Evolutionary conservation across 2,329 filamentous ascomycete species (phyloP), one percentile per base, ranked within the genome.

Genomic region (Fusarium vanettenii): DNA sequence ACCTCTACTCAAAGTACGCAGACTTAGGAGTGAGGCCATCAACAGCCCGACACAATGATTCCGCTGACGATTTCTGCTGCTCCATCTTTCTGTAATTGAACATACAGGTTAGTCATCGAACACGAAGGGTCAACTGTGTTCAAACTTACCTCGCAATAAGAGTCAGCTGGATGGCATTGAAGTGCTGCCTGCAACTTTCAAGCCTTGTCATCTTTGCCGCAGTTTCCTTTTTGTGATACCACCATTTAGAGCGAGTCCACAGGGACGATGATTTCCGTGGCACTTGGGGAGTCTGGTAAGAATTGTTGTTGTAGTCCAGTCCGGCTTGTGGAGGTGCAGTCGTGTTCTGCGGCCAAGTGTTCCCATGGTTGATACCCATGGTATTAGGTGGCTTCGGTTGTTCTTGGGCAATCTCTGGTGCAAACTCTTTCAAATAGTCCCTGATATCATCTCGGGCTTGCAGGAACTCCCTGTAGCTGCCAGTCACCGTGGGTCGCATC

Each of bases 81-180:
- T 48, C 43, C 43, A 48, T 27, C 22, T 48, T 48, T 10, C 43
- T 27, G 14, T 6, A 1, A 48, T 27, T 18, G 5, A 18, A 48
- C 3, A 16, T 10, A 18, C 4, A 16, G 0, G 22, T 48, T 27
- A 48, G 43, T 27, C 18, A 48, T 22, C 16, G 13, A 18, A 48
- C 5, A 10, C 1, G 0, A 25, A 27, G 5, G 8, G 2, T 27
- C 14, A 48, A 6, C 43, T 18, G 1, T 25, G 1, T 1, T 3
- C 5, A 18, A 10, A 27, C 43, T 48, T 25, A 27, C 43, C 43
- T 48, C 43, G 43, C 43, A 18, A 48, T 48, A 18, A 48, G 8
- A 9, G 43, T 48, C 5, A 48, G 14, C 43, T 27, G 43, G 43
- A 48, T 48, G 1, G 22, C 43, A 6, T 48, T 48, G 14, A 48